Base-by-base conservation (phyloP, 495 filamentous ascomycete genomes). In the Penicillium lagena region DNA sequence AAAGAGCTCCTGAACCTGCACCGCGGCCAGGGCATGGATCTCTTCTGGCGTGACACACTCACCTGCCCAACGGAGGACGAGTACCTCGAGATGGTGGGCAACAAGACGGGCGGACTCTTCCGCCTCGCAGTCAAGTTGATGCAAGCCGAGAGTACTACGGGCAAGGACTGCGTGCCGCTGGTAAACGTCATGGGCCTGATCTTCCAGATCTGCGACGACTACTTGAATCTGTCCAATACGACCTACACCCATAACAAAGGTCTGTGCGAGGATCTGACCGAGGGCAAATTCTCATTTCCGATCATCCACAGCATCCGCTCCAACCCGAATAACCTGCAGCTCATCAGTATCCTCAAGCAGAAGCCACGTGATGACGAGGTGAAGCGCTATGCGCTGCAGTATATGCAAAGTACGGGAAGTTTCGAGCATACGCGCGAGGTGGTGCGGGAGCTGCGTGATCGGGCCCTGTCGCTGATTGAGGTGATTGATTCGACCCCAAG, bases 1-100 rank as follows among this genome's bases (percentile, higher is more conserved):
- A 85, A 95, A 42, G 93, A 99, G 63, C 72, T 97, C 17, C 63
- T 96, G 32, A 95, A 98, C 63, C 81, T 98, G 14, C 94, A 98
- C 67, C 79, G 90, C 29, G 93, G 93, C 9, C 93, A 99, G 58
- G 93, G 93, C 33, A 94, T 97, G 86, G 93, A 99, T 57, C 77
- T 99, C 40, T 96, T 87, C 72, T 99, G 93, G 93, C 78, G 93
- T 10, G 93, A 97, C 67, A 89, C 87, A 7, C 73, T 96, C 39
- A 95, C 83, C 29, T 96, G 90, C 62, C 93, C 93, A 27, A 89
- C 79, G 37, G 91, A 97, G 67, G 89, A 95, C 49, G 91, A 97
- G 59, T 98, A 98, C 67, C 78, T 98, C 12, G 91, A 97, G 64
- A 98, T 98, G 93, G 94, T 98, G 35, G 82, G 83, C 51, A 97